Percentiles rank a stretch among this genome's conserved stretches.
Evolutionary conservation across 345 rosid genomes (phyloP).

Genomic region (Clausena lansium): DNA sequence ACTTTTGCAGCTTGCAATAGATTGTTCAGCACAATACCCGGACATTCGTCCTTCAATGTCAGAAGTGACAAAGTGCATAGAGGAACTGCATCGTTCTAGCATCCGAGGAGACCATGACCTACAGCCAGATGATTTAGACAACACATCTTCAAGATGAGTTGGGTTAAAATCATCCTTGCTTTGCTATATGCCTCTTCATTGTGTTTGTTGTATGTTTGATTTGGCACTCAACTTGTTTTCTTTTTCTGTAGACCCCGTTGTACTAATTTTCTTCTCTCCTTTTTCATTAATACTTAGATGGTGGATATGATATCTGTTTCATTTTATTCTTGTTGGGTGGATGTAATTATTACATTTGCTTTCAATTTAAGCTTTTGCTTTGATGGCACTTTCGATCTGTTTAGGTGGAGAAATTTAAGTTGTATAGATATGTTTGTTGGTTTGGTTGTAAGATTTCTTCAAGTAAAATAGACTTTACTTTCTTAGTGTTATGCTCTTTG

Average conservation of each 20-base stretch:
- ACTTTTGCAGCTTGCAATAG: slow-evolving; percentile 81
- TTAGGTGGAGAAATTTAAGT: slow-evolving; percentile 27
- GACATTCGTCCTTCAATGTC: slow-evolving; percentile 73
- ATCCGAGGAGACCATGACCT: slow-evolving; percentile 17
- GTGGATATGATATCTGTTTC: slow-evolving; percentile 27
- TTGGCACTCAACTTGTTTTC: slow-evolving; percentile 19
- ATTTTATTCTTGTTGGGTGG: slow-evolving; percentile 43
- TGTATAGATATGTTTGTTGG: neutral
- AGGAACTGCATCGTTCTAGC: slow-evolving; percentile 44
- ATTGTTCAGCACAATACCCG: slow-evolving; percentile 81
- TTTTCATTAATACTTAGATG: slow-evolving; percentile 13
- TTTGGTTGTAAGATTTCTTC: slow-evolving; percentile 29
- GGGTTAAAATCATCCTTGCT: slow-evolving; percentile 17
- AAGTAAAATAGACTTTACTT: slow-evolving; percentile 5
- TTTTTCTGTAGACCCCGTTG: slow-evolving; percentile 8
- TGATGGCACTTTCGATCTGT: slow-evolving; percentile 37
- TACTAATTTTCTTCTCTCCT: neutral
- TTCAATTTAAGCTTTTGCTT: slow-evolving; percentile 33
- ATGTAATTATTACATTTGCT: slow-evolving; percentile 43
- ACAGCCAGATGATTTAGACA: slow-evolving; percentile 28
- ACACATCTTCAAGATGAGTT: slow-evolving; percentile 31
- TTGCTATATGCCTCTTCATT: neutral
- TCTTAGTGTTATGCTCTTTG: too few relatives aligned
- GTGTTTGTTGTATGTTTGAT: slow-evolving; percentile 17
- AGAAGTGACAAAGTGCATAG: slow-evolving; percentile 57